These are phyloP conservation scores for Diaporthe australafricana DNA, from an alignment of 2,329 filamentous ascomycete genomes.

Conservation along the genomic window DNA sequence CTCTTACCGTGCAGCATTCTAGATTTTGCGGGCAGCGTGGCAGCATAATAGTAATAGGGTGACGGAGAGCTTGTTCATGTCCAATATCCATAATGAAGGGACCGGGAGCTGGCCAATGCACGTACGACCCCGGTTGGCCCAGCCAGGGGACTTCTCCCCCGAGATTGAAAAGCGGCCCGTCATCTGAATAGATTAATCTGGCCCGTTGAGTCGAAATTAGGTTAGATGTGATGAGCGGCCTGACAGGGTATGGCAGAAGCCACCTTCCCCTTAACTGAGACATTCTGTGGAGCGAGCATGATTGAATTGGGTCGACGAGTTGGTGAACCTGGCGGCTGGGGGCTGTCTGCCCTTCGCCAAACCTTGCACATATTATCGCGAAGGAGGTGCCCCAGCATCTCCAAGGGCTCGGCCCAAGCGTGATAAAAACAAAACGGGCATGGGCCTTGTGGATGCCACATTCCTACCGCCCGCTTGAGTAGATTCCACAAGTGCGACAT, in stretches of 20 bases:
- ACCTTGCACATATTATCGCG: slow-evolving; percentile 18
- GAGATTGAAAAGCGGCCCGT: slow-evolving; percentile 31
- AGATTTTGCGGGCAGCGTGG: background rate
- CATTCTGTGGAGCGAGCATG: slow-evolving; percentile 23
- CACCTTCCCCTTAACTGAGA: slow-evolving; percentile 28
- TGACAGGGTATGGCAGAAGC: slow-evolving; percentile 21
- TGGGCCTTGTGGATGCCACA: slow-evolving; percentile 17
- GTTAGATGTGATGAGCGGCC: slow-evolving; percentile 14
- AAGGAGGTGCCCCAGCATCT: slow-evolving; percentile 1
- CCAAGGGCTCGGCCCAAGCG: slow-evolving; percentile 14
- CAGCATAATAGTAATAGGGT: background rate
- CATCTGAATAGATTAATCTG: slow-evolving; percentile 26
- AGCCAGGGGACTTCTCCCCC: slow-evolving; percentile 18
- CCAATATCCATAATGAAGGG: too few species aligned
- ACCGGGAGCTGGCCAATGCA: slow-evolving; percentile 11
- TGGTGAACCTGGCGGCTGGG: slow-evolving; percentile 15
- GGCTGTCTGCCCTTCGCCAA: slow-evolving; percentile 12
- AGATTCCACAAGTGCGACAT: slow-evolving; percentile 29
- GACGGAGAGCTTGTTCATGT: slow-evolving; percentile 9
- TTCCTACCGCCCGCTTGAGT: slow-evolving; percentile 19
- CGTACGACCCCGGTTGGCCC: background rate
- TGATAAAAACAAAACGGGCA: slow-evolving; percentile 27
- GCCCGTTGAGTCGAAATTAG: slow-evolving; percentile 28
- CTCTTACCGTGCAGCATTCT: background rate
- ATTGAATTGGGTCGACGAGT: slow-evolving; percentile 1